Base-by-base conservation (phyloP, 2,329 filamentous ascomycete genomes). In the Phialocephala sp. region DNA sequence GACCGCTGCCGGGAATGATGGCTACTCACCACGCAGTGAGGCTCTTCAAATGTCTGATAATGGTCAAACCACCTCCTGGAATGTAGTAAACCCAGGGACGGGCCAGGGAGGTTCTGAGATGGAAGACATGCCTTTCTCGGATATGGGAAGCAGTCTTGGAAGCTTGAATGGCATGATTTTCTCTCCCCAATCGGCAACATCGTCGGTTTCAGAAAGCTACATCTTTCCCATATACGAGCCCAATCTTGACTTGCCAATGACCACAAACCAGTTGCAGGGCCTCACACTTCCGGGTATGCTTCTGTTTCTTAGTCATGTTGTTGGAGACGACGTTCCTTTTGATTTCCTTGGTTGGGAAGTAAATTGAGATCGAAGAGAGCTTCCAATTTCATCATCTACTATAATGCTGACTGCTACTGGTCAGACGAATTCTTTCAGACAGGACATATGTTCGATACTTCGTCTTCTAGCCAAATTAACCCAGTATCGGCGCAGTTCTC, bases 181-280 rank as follows among this genome's bases (percentile, higher is more conserved):
- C 11, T 59, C 68, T 12, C 66, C 71, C 27, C 67, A 66, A 39
- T 73, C 71, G 36, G 56, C 64, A 11, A 45, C 69, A 41, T 72
- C 72, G 5, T 66, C 72, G 15, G 60, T 65, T 20, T 71, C 72
- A 2, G 72, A 74, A 14, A 62, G 66, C 1, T 75, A 66, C 63
- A 60, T 65, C 18, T 69, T 71, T 56, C 72, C 72, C 27, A 50
- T 64, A n/a, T 50, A 62, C 37, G 61, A 62, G 14, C 65, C 65
- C 24, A 54, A 59, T 6, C 62, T 68, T 43, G 71, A 63, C 35
- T 59, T 66, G 12, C 61, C 67, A 56, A 60, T 60, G 55, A 59
- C 20, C 41, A 36, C 50, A 41, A 59, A 62, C 60, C 63, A 65
- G 41, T 20, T 72, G 32, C 41, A 61, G 50, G 70, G 62, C 63